Conservation (phyloP, 306 rosid species). For the Medicago lupulina region DNA sequence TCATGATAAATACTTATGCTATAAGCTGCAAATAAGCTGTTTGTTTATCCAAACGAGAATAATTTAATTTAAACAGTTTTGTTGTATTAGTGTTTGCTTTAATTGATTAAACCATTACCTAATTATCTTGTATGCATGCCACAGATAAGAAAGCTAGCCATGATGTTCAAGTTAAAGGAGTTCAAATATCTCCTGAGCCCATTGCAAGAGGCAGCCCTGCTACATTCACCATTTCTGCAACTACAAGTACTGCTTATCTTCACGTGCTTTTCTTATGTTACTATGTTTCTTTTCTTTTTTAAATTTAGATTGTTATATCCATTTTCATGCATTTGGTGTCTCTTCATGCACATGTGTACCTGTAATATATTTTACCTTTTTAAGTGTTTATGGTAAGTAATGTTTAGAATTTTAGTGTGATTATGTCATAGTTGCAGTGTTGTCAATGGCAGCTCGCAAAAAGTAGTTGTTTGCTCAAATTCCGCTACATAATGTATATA, state of each 20-base stretch:
- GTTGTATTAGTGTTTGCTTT: not conserved
- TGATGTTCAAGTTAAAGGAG: slow-evolving; percentile 69
- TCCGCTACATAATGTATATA: no score
- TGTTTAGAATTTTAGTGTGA: not conserved
- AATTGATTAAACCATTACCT: slow-evolving; percentile 16
- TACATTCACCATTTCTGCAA: slow-evolving; percentile 77
- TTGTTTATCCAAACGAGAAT: not conserved
- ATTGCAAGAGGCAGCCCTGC: slow-evolving; percentile 77
- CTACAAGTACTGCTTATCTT: slow-evolving; percentile 57
- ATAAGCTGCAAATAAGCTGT: not conserved
- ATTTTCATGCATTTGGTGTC: not conserved
- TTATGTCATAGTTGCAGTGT: not conserved
- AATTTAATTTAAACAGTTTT: not conserved
- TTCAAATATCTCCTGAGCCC: slow-evolving; percentile 79
- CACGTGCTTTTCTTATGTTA: slow-evolving; percentile 4
- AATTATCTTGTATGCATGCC: not conserved
- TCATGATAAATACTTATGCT: no score
- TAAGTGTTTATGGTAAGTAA: not conserved
- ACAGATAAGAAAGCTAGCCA: slow-evolving; percentile 71
- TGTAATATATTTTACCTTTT: not conserved
- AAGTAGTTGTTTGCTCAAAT: no score
- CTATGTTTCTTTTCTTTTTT: not conserved
- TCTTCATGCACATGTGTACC: not conserved
- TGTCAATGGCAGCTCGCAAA: not conserved
- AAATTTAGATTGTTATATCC: not conserved